phyloP scores from a whole-genome alignment of 768 basidiomycete genomes.

The Termitomyces sp. region DNA sequence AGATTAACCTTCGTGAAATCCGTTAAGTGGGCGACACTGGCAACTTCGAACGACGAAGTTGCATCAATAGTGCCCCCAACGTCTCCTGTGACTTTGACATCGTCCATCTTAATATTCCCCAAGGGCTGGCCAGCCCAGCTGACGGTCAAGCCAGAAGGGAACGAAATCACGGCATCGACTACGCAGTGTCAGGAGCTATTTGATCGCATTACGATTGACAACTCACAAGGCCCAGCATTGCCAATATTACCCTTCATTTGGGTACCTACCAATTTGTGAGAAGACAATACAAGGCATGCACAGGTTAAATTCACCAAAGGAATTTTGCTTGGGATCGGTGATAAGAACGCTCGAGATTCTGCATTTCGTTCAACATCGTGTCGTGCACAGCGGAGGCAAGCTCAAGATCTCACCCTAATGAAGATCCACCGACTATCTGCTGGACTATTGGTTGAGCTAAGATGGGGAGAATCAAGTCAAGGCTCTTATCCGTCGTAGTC shows the following conservation, averaged over 20 bases:
- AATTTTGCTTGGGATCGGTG: slow-evolving; percentile 50
- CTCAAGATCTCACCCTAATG: slow-evolving; percentile 42
- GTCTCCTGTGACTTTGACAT: slow-evolving; percentile 58
- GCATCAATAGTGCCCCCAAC: slow-evolving; percentile 60
- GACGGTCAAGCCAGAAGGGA: slow-evolving; percentile 59
- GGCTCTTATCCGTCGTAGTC: slow-evolving; percentile 57
- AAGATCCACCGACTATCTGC: slow-evolving; percentile 58
- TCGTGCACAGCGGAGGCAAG: neutral
- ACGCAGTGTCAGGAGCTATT: slow-evolving; percentile 4
- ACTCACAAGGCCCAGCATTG: slow-evolving; percentile 72
- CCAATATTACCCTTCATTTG: slow-evolving; percentile 60
- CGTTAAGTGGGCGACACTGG: slow-evolving; percentile 54
- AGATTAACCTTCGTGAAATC: slow-evolving; percentile 58
- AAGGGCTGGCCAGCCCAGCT: slow-evolving; percentile 57
- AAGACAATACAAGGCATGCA: neutral
- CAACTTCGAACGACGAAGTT: slow-evolving; percentile 56
- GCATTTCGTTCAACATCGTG: neutral
- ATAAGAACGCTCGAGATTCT: slow-evolving; percentile 65
- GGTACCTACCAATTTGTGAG: slow-evolving; percentile 33
- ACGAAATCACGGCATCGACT: slow-evolving; percentile 71
- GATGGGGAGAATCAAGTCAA: slow-evolving; percentile 64
- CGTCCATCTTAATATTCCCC: slow-evolving; percentile 59
- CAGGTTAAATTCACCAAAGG: slow-evolving; percentile 46
- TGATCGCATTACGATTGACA: neutral
- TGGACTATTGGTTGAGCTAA: slow-evolving; percentile 77